phyloP scores from a whole-genome alignment of 257 asterid species.

The Apocynum venetum region DNA sequence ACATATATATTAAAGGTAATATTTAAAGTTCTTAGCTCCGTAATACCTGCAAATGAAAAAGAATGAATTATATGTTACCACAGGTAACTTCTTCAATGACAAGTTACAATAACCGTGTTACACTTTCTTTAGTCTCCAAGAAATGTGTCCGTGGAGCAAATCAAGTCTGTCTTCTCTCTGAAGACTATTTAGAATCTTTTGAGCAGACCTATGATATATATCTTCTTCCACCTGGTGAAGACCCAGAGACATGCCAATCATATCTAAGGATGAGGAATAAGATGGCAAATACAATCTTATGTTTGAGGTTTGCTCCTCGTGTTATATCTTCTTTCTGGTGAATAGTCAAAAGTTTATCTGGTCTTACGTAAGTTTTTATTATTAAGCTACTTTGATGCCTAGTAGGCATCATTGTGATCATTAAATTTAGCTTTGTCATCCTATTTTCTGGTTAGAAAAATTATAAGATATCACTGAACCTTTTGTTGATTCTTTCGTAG shows the following conservation, averaged over 20 bases:
- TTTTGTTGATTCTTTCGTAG: background rate
- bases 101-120: background rate
- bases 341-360: background rate
- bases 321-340: constrained; percentile 1
- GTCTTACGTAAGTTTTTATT: background rate
- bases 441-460: background rate
- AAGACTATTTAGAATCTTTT: constrained; percentile 56
- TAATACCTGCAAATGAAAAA: background rate
- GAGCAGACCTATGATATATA: constrained; percentile 91
- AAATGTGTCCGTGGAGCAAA: constrained; percentile 52
- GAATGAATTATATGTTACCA: background rate
- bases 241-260: constrained; percentile 96
- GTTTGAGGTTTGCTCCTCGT: constrained; percentile 77
- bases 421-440: background rate
- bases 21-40: constrained; percentile 7
- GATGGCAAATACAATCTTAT: constrained; percentile 98
- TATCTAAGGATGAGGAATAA: constrained; percentile 97
- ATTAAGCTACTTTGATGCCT: background rate
- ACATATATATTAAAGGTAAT: constrained; percentile 91
- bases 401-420: background rate
- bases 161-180: constrained; percentile 64
- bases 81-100: background rate
- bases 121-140: constrained; percentile 54
- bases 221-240: constrained; percentile 99
- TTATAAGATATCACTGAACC: background rate